Evolutionary conservation across 2,329 filamentous ascomycete genomes (phyloP).

Genomic region (Neodidymelliopsis sp.): DNA sequence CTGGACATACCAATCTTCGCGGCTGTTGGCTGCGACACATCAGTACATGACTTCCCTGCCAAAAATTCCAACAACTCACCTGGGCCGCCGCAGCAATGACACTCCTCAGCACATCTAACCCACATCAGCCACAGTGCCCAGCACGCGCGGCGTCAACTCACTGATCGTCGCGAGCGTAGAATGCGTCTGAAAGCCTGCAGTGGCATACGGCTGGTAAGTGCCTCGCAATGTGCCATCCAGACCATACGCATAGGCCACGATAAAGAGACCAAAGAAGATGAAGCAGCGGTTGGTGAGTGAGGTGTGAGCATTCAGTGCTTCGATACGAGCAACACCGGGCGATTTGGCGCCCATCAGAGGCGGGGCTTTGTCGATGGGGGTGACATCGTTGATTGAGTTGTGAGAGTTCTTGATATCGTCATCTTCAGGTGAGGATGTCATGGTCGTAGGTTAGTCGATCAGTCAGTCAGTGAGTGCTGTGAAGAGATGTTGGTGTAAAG

Average conservation of each 20-base stretch:
- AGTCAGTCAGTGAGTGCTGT: not conserved
- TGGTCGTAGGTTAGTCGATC: not conserved
- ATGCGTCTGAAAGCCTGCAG: conserved; percentile 60
- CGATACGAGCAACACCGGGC: conserved; percentile 65
- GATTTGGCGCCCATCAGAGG: conserved; percentile 41
- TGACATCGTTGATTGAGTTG: too few relatives aligned
- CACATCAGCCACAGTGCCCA: too few relatives aligned
- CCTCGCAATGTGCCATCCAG: conserved; percentile 62
- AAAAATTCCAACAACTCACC: conserved; percentile 18
- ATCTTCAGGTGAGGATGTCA: not conserved
- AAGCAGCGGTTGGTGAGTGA: conserved; percentile 61
- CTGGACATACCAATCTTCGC: conserved; percentile 18
- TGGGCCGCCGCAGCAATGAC: conserved; percentile 67
- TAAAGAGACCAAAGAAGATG: conserved; percentile 68
- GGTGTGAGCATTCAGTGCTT: conserved; percentile 63
- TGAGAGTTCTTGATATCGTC: conserved; percentile 8
- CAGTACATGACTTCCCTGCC: too few relatives aligned
- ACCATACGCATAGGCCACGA: conserved; percentile 70
- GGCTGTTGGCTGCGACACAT: not conserved
- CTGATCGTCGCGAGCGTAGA: conserved; percentile 67
- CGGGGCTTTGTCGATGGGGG: conserved; percentile 1
- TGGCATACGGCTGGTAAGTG: conserved; percentile 58
- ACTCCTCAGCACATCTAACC: conserved; percentile 57
- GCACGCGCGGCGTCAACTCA: too few relatives aligned
- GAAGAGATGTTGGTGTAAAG: not conserved